These are phyloP conservation scores for Exidia glandulosa DNA, from an alignment of 768 basidiomycete genomes.

Conservation along the genomic window DNA sequence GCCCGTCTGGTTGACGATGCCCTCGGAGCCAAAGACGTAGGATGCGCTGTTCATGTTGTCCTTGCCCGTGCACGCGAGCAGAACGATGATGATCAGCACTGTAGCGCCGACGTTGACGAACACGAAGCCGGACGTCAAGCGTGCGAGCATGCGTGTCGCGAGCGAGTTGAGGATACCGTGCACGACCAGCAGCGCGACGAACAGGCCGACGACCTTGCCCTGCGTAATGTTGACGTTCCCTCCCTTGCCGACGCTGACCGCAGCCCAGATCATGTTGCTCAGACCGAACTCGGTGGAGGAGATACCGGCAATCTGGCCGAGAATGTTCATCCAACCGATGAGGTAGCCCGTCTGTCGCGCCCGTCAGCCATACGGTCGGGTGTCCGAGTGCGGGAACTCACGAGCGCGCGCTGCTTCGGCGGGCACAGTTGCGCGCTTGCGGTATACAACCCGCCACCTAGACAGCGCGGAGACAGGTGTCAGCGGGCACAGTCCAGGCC, in stretches of 20 bases:
- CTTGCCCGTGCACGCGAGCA: constrained; percentile 16
- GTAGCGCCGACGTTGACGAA: constrained; percentile 49
- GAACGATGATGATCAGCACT: constrained; percentile 24
- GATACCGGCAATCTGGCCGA: constrained; percentile 76
- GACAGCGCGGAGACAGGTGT: neutral
- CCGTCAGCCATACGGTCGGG: neutral
- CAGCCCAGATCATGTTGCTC: constrained; percentile 70
- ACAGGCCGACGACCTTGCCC: constrained; percentile 71
- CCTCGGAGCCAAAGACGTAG: constrained; percentile 69
- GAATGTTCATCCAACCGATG: constrained; percentile 76
- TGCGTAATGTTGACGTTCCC: constrained; percentile 50
- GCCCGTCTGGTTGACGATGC: constrained; percentile 70
- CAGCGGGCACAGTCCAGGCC: neutral
- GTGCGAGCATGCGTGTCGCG: constrained; percentile 64
- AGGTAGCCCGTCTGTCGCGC: constrained; percentile 16
- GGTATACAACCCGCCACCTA: constrained; percentile 13
- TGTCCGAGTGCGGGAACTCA: neutral
- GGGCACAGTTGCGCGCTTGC: constrained; percentile 10
- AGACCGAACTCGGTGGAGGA: constrained; percentile 47
- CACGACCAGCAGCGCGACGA: constrained; percentile 60
- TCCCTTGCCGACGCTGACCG: constrained; percentile 50
- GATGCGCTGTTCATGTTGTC: constrained; percentile 40
- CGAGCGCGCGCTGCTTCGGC: constrained; percentile 6
- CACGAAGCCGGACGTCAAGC: constrained; percentile 65
- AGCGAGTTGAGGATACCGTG: constrained; percentile 72